Conservation (phyloP, 805 yeast species). For the Candida yuanshanica region DNA sequence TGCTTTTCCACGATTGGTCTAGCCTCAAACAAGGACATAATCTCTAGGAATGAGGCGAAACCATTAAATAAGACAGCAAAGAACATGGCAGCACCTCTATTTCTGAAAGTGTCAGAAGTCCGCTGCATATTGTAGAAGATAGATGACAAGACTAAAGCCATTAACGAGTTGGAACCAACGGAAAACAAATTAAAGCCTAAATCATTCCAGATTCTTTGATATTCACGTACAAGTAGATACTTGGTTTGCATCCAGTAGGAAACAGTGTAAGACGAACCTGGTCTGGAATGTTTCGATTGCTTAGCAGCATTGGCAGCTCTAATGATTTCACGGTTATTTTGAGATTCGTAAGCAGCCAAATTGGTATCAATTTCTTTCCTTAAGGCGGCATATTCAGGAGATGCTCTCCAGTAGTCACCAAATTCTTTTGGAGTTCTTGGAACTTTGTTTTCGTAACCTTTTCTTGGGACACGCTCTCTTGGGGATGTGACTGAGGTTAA, state of each 20-base stretch:
- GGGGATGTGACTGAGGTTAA: slow-evolving; percentile 68
- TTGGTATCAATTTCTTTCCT: slow-evolving; percentile 34
- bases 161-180: slow-evolving; percentile 38
- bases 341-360: slow-evolving; percentile 8
- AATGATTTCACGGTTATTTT: slow-evolving; percentile 22
- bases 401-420: slow-evolving; percentile 49
- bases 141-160: slow-evolving; percentile 51
- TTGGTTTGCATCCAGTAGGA: slow-evolving; percentile 46
- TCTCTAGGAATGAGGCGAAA: slow-evolving; percentile 50
- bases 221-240: slow-evolving; percentile 37
- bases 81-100: slow-evolving; percentile 56
- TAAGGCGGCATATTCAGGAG: slow-evolving; percentile 39
- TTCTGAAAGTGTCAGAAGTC: slow-evolving; percentile 41
- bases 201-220: slow-evolving; percentile 43
- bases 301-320: slow-evolving; percentile 39
- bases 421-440: slow-evolving; percentile 63
- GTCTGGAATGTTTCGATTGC: slow-evolving; percentile 41
- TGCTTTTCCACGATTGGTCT: slow-evolving; percentile 63
- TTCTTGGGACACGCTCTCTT: slow-evolving; percentile 43
- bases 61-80: slow-evolving; percentile 61
- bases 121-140: slow-evolving; percentile 44
- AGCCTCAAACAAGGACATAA: slow-evolving; percentile 49
- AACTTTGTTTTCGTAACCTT: slow-evolving; percentile 45
- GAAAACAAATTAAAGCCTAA: slow-evolving; percentile 36
- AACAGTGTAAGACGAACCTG: slow-evolving; percentile 43